Evolutionary conservation across 2,329 filamentous ascomycete genomes (phyloP), one percentile per base, ranked within the genome.

Genomic region (Dactylonectria estremocensis): DNA sequence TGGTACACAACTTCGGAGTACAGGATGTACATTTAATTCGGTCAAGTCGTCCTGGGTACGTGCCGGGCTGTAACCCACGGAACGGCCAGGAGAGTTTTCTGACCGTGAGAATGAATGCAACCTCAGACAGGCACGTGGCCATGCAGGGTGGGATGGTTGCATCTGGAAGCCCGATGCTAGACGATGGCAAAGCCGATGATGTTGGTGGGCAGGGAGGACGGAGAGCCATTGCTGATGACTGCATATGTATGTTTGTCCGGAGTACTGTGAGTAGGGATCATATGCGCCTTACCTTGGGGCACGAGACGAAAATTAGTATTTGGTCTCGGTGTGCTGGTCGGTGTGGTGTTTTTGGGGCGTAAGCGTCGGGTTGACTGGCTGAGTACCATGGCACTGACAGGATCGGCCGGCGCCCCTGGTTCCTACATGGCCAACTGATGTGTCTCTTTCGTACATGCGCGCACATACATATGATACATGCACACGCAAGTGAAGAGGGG

Each of bases 121-220:
- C 61, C 24, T 59, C 45, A 50, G 10, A 52, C 28, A 64, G 55
- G 61, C 61, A 64, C 61, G 61, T 64, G 61, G 61, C 46, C 48
- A 28, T 18, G 20, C 18, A 49, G 24, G 24, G 61, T 56, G 61
- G 61, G 61, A 40, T 59, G 61, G 20, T 64, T 64, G 55, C 54
- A 59, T 59, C 33, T 18, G 20, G 52, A 64, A 40, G 20, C 37
- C 61, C 61, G 61, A 64, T 58, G 55, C 55, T 53, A 31, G 48
- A 59, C 46, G 61, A 59, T 40, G 55, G 55, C 48, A 43, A 59
- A 33, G 48, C 33, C 31, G 43, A 31, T 57, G 8, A 20, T 14
- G 8, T n/a, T 22, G 33, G 24, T 43, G 54, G 60, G 16, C 40
- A 43, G 14, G 40, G 40, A 43, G 14, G 40, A n/a, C 40, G 14